Base-by-base conservation (phyloP, 805 yeast species). In the Kodamaea leandrae region DNA sequence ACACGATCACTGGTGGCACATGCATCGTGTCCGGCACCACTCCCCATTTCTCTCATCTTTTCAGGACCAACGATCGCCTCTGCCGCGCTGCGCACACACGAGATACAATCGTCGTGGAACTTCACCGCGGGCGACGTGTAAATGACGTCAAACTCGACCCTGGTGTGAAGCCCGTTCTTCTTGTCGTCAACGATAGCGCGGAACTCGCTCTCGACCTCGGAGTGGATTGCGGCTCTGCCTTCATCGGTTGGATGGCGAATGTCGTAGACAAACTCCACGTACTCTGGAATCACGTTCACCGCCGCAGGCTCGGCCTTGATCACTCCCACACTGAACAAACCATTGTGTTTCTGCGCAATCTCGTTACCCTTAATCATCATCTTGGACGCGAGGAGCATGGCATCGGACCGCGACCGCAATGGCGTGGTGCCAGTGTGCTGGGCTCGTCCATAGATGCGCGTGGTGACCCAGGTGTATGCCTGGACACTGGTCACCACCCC, bases 381-480 rank as follows among this genome's bases (percentile, higher is more conserved):
- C 44, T 66, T 68, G 2, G 86, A 65, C 6, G 82, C 76, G 1
- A 82, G 75, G 10, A 79, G 64, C 36, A 82, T 53, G 0, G 88
- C 80, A 58, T 83, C 89, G 16, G 75, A 67, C 52, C 89, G 70
- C 37, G 76, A 66, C 27, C 62, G 59, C 62, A 83, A 63, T 12
- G 88, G 88, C 0, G 89, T 83, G 1, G 88, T 79, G 13, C 90
- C 90, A 0, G 89, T 79, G 53, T 83, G 90, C 39, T 79, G 80
- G 2, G 86, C 83, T 49, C 70, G 74, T 32, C 90, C 90, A 7
- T 52, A 63, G 16, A 83, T 73, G n/a, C 60, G 68, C 17, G 79
- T 67, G 35, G 72, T 76, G 40, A 70, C 65, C 90, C 90, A 83
- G 34, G 68, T 60, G 50, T 77, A 78, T 1, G 83, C 83, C 56